Evolutionary conservation across 495 filamentous ascomycete species (phyloP).

Genomic region (Aspergillus taichungensis): DNA sequence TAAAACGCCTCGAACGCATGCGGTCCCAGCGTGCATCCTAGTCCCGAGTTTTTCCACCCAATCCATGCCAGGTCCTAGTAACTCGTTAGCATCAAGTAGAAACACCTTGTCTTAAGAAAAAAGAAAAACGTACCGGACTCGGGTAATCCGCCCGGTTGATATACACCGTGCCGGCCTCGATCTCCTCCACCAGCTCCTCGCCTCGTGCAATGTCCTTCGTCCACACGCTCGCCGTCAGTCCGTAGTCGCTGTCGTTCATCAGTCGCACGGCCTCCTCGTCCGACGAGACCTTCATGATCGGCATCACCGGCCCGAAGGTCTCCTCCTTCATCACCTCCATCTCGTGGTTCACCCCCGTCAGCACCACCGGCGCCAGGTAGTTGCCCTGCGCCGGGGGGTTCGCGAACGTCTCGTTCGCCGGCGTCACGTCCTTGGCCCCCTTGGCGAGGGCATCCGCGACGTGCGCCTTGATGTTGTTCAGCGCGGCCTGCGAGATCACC

Average conservation of each 20-base stretch:
- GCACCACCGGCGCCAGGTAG: constrained; percentile 75
- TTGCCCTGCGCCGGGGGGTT: constrained; percentile 64
- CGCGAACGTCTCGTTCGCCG: constrained; percentile 65
- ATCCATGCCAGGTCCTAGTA: constrained; percentile 95
- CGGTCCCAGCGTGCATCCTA: constrained; percentile 78
- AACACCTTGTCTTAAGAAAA: not conserved
- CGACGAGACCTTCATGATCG: constrained; percentile 80
- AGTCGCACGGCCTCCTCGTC: constrained; percentile 75
- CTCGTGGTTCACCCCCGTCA: constrained; percentile 70
- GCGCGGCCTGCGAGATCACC: constrained; percentile 68
- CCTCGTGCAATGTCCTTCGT: constrained; percentile 77
- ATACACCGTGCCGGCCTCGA: constrained; percentile 94
- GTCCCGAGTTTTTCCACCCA: constrained; percentile 94
- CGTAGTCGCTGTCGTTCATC: constrained; percentile 96
- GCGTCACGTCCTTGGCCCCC: constrained; percentile 77
- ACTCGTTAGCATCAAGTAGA: constrained; percentile 11
- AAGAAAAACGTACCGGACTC: constrained; percentile 61
- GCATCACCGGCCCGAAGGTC: constrained; percentile 92
- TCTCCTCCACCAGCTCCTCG: constrained; percentile 65
- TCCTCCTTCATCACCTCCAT: constrained; percentile 94
- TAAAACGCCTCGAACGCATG: constrained; percentile 93
- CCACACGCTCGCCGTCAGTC: constrained; percentile 96
- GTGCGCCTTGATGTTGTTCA: constrained; percentile 65
- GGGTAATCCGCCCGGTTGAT: constrained; percentile 94
- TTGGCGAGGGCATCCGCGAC: constrained; percentile 77